A percentile compares a stretch with the other conserved stretches of the same genome.
Conservation (phyloP, 2,329 filamentous ascomycete species). For the Ustulina deusta region DNA sequence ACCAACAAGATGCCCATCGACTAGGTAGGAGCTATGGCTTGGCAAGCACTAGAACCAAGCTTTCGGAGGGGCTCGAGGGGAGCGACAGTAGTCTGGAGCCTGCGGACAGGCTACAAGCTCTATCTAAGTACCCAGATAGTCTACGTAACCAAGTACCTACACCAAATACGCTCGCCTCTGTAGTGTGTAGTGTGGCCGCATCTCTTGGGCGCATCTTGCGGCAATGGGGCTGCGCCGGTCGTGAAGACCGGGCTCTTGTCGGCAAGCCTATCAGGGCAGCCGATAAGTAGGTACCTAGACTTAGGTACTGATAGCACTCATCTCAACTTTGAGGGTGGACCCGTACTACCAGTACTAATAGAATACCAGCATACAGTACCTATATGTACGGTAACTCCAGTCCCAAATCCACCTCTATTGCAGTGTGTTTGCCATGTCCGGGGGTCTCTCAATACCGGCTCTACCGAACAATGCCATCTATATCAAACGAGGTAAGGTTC, state of each 20-base stretch:
- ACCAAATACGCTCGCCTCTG: slow-evolving; percentile 2
- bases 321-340: background rate
- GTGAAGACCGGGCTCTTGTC: slow-evolving; percentile 18
- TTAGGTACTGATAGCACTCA: slow-evolving; percentile 23
- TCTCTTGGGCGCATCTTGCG: slow-evolving; percentile 20
- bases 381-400: too few relatives aligned
- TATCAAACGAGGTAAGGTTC: slow-evolving; percentile 12
- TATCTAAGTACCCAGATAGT: background rate
- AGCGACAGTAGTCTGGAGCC: background rate
- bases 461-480: slow-evolving; percentile 20
- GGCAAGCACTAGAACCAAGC: slow-evolving; percentile 27
- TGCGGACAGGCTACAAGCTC: background rate
- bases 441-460: slow-evolving; percentile 3
- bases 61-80: slow-evolving; percentile 13
- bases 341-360: background rate
- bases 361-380: too few relatives aligned
- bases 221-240: slow-evolving; percentile 33
- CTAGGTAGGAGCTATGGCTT: slow-evolving; percentile 30
- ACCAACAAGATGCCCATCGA: slow-evolving; percentile 33
- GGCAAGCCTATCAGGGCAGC: slow-evolving; percentile 23
- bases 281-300: too few relatives aligned
- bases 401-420: background rate
- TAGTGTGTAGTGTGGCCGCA: background rate
- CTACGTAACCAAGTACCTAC: background rate
- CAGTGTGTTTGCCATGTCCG: too few relatives aligned